phyloP scores from a whole-genome alignment of 495 filamentous ascomycete genomes.

The Neurospora tetraspora region DNA sequence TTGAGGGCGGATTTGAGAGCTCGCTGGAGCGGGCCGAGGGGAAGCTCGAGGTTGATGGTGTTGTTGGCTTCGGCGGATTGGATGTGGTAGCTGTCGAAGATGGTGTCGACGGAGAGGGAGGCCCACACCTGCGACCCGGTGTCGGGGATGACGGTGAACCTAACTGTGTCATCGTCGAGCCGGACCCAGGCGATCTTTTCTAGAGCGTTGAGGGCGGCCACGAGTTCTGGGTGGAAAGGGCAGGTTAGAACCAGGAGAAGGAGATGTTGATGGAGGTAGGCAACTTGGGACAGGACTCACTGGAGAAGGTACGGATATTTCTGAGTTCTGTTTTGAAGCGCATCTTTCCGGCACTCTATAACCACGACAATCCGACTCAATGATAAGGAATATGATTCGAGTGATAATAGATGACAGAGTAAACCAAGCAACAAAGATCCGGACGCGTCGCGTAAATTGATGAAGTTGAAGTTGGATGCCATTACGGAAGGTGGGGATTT shows the following conservation, averaged over 20 bases:
- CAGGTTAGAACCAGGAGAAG: neutral
- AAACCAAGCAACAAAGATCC: neutral
- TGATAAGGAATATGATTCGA: neutral
- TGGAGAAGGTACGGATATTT: conserved; percentile 77
- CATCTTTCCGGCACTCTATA: conserved; percentile 38
- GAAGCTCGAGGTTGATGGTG: conserved; percentile 91
- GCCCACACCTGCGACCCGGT: conserved; percentile 95
- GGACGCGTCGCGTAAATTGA: conserved; percentile 5
- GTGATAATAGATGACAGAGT: neutral
- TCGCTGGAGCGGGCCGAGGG: conserved; percentile 66
- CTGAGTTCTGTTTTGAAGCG: conserved; percentile 70
- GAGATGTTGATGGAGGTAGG: neutral
- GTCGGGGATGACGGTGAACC: conserved; percentile 91
- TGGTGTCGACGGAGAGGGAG: conserved; percentile 56
- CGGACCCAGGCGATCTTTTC: conserved; percentile 92
- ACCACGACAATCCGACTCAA: neutral
- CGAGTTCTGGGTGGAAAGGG: conserved; percentile 51
- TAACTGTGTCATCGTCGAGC: conserved; percentile 72
- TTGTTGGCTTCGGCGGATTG: conserved; percentile 71
- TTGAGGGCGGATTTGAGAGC: conserved; percentile 76
- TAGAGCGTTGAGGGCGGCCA: conserved; percentile 72
- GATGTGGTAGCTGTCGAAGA: conserved; percentile 83
- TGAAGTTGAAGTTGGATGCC: neutral
- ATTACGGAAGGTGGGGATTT: neutral
- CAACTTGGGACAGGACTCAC: conserved; percentile 32